Evolutionary conservation across 441 rosid species (phyloP), one percentile per base, ranked within the genome.

Genomic region (Geranium incanum): DNA sequence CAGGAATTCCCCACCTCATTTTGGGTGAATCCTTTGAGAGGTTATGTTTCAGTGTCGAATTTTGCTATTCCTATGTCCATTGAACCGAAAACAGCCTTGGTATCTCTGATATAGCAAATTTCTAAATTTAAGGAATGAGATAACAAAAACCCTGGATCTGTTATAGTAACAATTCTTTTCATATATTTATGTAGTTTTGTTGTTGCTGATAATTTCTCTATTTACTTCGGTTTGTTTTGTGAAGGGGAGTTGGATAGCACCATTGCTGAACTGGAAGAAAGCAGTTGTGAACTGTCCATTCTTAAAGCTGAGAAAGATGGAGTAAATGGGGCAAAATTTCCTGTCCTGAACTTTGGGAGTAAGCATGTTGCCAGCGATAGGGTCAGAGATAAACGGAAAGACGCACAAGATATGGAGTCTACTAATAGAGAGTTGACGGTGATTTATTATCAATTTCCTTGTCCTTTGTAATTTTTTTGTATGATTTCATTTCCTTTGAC

Each of bases 251-350:
- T 95, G 75, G 93, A 87, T 83, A 78, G 75, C 81, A 85, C 83
- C 36, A 71, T 86, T 71, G 81, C 75, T 52, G 93, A 89, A 79
- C 81, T 95, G 81, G 86, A 86, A 72, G 90, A 86, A 70, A 85
- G 87, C 73, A 87, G 93, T 68, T 79, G 81, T 72, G 82, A 91
- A 70, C 76, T 95, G 81, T 89, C 84, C 68, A 79, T 84, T 72
- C 88, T 91, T 70, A 91, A 85, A 83, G 86, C 90, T n/a, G 98
- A 91, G 77, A 86, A 84, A 78, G 98, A 93, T 87, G 90, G 91
- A 59, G 85, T 89, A 21, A 85, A 86, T 78, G 97, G 96, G 81
- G 81, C 89, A 19, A 82, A 86, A 80, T 86, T 89, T 70, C 98
- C 98, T 57, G 86, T 90, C 71, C 70, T 91, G 81, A 89, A 81